Evolutionary conservation across 129 eudicot genomes (phyloP).

Genomic region (Helichrysum umbraculigerum): DNA sequence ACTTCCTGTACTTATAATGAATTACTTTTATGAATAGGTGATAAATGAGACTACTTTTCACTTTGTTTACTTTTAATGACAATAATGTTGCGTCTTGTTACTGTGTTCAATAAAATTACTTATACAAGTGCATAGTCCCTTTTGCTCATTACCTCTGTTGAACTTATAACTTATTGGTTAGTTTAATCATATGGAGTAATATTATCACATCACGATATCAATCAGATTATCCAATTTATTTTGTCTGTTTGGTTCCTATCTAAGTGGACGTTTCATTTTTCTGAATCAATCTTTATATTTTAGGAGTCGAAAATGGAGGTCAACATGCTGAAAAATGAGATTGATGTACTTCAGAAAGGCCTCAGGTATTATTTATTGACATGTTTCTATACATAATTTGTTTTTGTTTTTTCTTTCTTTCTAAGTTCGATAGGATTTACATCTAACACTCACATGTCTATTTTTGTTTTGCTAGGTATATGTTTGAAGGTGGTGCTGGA

Average conservation of each 20-base stretch:
- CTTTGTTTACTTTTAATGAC: neutral
- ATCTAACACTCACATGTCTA: neutral
- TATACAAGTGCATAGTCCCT: neutral
- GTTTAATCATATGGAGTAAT: too few relatives aligned
- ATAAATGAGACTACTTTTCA: neutral
- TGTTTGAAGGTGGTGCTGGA: conserved; percentile 75
- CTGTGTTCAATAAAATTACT: too few relatives aligned
- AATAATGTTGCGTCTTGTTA: neutral
- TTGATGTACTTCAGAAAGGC: conserved; percentile 79
- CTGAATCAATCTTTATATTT: neutral
- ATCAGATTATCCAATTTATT: neutral
- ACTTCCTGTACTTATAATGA: neutral
- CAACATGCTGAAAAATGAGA: conserved; percentile 65
- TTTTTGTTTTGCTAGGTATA: conserved; percentile 36
- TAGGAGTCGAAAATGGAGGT: conserved; percentile 77
- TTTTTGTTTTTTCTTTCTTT: neutral
- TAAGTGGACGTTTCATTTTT: neutral
- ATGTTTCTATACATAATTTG: neutral
- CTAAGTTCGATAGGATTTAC: neutral
- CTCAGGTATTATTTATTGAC: conserved; percentile 39
- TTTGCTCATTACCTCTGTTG: neutral
- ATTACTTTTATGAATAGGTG: neutral
- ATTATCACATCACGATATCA: too few relatives aligned
- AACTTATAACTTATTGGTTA: neutral
- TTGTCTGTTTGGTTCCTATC: neutral